Base-by-base conservation (phyloP, 805 yeast species). In the Teunomyces cretensis region DNA sequence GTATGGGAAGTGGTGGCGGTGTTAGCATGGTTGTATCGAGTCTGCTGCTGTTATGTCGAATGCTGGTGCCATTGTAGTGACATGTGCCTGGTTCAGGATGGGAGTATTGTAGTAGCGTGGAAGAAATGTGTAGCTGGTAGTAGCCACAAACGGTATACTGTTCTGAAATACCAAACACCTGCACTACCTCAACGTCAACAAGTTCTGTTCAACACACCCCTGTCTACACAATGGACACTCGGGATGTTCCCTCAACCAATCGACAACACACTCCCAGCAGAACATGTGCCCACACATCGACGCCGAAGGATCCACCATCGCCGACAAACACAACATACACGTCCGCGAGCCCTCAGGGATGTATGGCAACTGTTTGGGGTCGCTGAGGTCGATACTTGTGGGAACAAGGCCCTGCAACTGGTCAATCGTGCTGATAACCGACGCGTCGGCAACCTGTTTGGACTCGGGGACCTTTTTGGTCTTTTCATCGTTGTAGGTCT, bases 211-310 rank as follows among this genome's bases (percentile, higher is more conserved):
- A 24, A 74, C 67, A 41, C 88, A 76, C 17, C 70, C 74, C 51
- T 85, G 94, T 43, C 98, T 67, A 59, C 98, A 94, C 22, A 94
- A 69, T 0, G 99, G 98, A 60, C 99, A 92, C 58, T 90, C 97
- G 0, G 89, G 84, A 42, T 78, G 76, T 52, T 90, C 96, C 50
- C 88, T 74, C 47, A 90, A 80, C 98, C 98, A 92, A 54, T 87
- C 96, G 6, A 82, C 74, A 4, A 90, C 81, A 61, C 98, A 92
- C 6, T 72, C 74, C 97, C 98, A 92, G 65, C 99, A 92, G 62
- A 88, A 92, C 12, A 88, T 46, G 62, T 92, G 99, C 0, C 98
- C 99, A 65, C 99, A 92, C 4, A 83, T 79, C 0, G 96, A 89
- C 48, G 88, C 80, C 1, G 96, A 72, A 4, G 99, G 98, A 49